phyloP scores from a whole-genome alignment of 2,329 filamentous ascomycete genomes.

The Colletotrichum theobromicola region DNA sequence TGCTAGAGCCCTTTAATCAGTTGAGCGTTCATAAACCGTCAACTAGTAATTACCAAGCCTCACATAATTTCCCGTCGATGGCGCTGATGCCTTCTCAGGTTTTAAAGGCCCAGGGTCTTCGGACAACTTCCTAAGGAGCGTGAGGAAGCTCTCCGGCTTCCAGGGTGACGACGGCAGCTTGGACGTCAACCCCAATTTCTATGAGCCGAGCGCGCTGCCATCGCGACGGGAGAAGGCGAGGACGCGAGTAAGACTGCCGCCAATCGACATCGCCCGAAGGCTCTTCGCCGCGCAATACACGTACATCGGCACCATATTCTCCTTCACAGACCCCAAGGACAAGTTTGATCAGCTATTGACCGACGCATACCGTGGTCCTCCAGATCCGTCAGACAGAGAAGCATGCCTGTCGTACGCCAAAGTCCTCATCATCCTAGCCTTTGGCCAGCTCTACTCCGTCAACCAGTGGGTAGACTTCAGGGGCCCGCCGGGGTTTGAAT shows the following conservation, averaged over 20 bases:
- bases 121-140: conserved; percentile 41
- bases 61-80: neutral
- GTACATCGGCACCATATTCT: conserved; percentile 63
- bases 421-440: conserved; percentile 56
- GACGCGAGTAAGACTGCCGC: conserved; percentile 44
- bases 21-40: conserved; percentile 35
- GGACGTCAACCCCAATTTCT: conserved; percentile 35
- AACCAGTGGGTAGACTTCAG: conserved; percentile 59
- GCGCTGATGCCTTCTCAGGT: conserved; percentile 15
- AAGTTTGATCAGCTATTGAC: conserved; percentile 51
- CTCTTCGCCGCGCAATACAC: conserved; percentile 57
- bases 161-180: conserved; percentile 35
- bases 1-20: conserved; percentile 39
- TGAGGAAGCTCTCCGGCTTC: conserved; percentile 39
- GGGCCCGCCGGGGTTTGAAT: conserved; percentile 60
- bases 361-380: conserved; percentile 46
- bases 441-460: conserved; percentile 61
- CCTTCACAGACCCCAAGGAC: conserved; percentile 49
- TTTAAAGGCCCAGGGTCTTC: conserved; percentile 43
- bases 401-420: conserved; percentile 57
- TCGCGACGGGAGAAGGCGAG: conserved; percentile 31
- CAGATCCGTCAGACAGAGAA: conserved; percentile 47
- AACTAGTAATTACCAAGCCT: conserved; percentile 25
- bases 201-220: conserved; percentile 37
- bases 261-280: conserved; percentile 53